Conservation (phyloP, 768 basidiomycete genomes). For the Podaxis sp. region DNA sequence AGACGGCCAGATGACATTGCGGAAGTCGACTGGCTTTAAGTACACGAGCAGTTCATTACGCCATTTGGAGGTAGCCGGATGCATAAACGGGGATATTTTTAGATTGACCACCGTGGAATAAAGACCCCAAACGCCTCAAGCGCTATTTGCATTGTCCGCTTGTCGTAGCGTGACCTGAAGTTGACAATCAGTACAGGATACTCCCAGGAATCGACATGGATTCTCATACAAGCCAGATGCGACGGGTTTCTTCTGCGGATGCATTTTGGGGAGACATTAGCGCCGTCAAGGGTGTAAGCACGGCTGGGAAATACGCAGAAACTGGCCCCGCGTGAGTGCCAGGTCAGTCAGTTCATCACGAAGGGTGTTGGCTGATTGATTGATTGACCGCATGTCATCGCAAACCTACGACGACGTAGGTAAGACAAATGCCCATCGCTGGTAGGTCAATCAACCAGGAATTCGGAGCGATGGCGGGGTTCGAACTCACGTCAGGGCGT, state of each 20-base stretch:
- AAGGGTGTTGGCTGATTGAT: background rate
- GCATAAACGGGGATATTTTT: background rate
- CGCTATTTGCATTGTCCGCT: slow-evolving; percentile 1
- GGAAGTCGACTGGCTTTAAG: slow-evolving; percentile 2
- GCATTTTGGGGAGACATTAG: background rate
- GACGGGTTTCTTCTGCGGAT: background rate
- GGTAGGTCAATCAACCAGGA: background rate
- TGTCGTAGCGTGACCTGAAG: slow-evolving; percentile 4
- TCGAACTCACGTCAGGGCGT: background rate
- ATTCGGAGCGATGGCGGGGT: background rate
- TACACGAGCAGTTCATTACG: slow-evolving; percentile 6
- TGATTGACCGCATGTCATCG: background rate
- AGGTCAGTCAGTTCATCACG: background rate
- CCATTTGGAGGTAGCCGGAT: slow-evolving; percentile 12
- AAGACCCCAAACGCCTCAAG: background rate
- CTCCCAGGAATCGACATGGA: background rate
- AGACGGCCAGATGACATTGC: background rate
- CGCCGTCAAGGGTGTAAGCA: background rate
- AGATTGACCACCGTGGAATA: slow-evolving; percentile 12
- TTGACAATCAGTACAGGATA: background rate
- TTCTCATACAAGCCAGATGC: background rate
- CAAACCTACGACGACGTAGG: background rate
- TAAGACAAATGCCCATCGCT: background rate
- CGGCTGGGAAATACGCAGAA: slow-evolving; percentile 3
- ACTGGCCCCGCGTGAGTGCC: background rate